Conservation (phyloP, 2,329 filamentous ascomycete genomes). For the Parasarocladium wereldwijsianum region DNA sequence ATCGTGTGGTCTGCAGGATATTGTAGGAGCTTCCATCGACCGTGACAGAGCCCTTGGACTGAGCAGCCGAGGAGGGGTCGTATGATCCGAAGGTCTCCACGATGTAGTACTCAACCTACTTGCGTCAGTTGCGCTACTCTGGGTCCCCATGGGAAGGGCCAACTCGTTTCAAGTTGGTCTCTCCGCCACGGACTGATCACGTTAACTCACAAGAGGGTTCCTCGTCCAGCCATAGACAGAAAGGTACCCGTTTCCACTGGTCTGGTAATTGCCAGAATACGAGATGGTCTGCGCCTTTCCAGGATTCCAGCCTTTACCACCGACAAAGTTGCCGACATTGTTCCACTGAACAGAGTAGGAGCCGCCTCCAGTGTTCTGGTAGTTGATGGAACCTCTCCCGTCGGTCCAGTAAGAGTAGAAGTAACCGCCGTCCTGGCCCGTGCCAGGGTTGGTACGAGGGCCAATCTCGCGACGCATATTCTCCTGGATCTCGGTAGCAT, state of each 20-base stretch:
- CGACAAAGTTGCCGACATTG: conserved; percentile 4
- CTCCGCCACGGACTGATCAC: too few relatives aligned
- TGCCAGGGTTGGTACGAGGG: conserved; percentile 3
- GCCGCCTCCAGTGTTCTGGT: conserved; percentile 3
- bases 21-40: conserved; percentile 23
- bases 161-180: too few relatives aligned
- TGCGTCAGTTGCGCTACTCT: neutral
- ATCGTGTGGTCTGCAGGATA: conserved; percentile 19
- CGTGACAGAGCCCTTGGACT: conserved; percentile 18
- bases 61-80: conserved; percentile 19
- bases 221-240: conserved; percentile 4
- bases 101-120: conserved; percentile 4
- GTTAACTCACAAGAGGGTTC: conserved; percentile 2
- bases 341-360: conserved; percentile 2
- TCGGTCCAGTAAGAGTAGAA: conserved; percentile 5
- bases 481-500: conserved; percentile 4
- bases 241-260: conserved; percentile 3
- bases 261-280: conserved; percentile 3
- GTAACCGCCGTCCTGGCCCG: conserved; percentile 1
- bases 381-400: conserved; percentile 2
- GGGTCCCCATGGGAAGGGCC: too few relatives aligned
- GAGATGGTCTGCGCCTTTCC: conserved; percentile 2
- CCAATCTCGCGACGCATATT: conserved; percentile 2
- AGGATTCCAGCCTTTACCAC: conserved; percentile 4
- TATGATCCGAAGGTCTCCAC: conserved; percentile 21